Evolutionary conservation across 345 rosid species (phyloP).

Genomic region (Brassica nigra): DNA sequence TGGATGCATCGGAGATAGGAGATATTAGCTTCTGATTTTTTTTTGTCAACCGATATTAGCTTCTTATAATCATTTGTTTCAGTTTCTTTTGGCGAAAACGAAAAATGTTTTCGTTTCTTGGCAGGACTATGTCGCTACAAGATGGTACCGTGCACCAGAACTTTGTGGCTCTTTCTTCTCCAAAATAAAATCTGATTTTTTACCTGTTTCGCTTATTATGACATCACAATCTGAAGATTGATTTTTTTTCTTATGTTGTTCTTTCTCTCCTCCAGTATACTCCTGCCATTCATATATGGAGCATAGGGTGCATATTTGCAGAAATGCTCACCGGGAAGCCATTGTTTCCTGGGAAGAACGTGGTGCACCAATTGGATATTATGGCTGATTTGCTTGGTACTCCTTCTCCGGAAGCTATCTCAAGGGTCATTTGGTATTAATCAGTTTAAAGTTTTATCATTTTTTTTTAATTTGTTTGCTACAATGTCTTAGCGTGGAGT

Average conservation of each 20-base stretch:
- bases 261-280: slow-evolving; percentile 61
- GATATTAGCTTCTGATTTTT: too few relatives aligned
- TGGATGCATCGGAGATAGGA: too few relatives aligned
- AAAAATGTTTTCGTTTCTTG: slow-evolving; percentile 14
- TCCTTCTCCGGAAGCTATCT: slow-evolving; percentile 74
- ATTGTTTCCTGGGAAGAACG: slow-evolving; percentile 92
- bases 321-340: slow-evolving; percentile 97
- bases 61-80: too few relatives aligned
- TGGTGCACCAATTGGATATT: slow-evolving; percentile 95
- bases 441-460: slow-evolving; percentile 17
- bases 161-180: slow-evolving; percentile 99
- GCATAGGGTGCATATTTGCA: slow-evolving; percentile 98
- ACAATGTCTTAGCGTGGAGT: not conserved
- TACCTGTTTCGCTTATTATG: not conserved
- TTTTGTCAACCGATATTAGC: too few relatives aligned
- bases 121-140: slow-evolving; percentile 97
- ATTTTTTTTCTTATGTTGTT: not conserved
- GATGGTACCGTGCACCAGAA: slow-evolving; percentile 99
- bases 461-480: not conserved
- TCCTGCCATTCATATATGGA: slow-evolving; percentile 97
- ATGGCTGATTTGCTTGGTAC: slow-evolving; percentile 98
- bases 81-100: too few relatives aligned
- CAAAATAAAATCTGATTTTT: slow-evolving; percentile 54
- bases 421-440: slow-evolving; percentile 62
- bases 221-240: not conserved